These are phyloP conservation scores for Conoideocrella luteorostrata DNA, from an alignment of 2,329 filamentous ascomycete species.

Conservation along the genomic window DNA sequence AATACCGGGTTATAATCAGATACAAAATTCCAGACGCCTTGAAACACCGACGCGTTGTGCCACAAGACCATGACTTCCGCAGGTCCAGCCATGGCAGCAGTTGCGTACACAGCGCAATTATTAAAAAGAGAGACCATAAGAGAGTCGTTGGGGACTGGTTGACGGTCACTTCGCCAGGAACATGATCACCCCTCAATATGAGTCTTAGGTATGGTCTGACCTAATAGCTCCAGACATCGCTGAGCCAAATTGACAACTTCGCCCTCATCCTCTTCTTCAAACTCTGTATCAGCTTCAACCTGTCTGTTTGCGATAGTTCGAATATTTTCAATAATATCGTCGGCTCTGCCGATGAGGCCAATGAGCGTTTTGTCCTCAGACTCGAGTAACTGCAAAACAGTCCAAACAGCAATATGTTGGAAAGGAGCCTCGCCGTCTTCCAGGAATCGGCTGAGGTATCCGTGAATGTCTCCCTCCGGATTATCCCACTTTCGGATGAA, in stretches of 20 bases:
- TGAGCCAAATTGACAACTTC: conserved; percentile 90
- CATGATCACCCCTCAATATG: conserved; percentile 67
- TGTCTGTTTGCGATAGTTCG: conserved; percentile 84
- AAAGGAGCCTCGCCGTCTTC: conserved; percentile 94
- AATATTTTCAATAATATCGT: conserved; percentile 88
- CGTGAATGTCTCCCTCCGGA: conserved; percentile 89
- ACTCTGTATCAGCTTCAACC: conserved; percentile 79
- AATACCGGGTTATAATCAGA: background rate
- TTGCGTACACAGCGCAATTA: background rate
- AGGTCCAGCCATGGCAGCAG: background rate
- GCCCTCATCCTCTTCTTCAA: conserved; percentile 82
- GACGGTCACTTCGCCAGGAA: background rate
- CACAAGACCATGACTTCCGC: background rate
- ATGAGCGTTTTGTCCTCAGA: conserved; percentile 90
- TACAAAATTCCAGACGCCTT: conserved; percentile 6
- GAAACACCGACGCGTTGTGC: conserved; percentile 4
- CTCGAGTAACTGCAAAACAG: conserved; percentile 87
- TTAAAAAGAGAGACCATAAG: background rate
- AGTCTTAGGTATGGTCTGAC: conserved; percentile 67
- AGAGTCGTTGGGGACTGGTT: background rate
- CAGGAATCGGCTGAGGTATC: conserved; percentile 88
- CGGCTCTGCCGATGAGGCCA: conserved; percentile 78
- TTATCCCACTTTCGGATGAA: conserved; percentile 93
- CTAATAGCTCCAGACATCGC: conserved; percentile 80
- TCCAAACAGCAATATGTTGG: conserved; percentile 99